Evolutionary conservation across 1,139 yeast species (phyloP), one percentile per base, ranked within the genome.

Genomic region (Kodamaea sp.): DNA sequence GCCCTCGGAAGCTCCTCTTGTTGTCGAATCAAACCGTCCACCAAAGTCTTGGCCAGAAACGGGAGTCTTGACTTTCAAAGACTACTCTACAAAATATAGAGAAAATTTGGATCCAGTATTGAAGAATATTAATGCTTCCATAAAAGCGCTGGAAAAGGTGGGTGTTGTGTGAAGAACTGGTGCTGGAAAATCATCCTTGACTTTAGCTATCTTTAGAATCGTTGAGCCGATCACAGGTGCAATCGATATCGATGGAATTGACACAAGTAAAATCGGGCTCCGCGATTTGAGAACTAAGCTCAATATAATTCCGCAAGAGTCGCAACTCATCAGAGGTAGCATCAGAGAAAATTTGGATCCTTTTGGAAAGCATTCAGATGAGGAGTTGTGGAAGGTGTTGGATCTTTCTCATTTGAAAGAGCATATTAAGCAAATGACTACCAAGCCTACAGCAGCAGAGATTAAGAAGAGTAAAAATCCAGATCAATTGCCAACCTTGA

Each of bases 101-200:
- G 66, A 55, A 15, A 56, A 59, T 32, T 18, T 18, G 21, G 70
- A 63, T 28, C 66, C 65, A 0, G 69, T 66, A 3, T 56, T 66
- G 41, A 60, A 50, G 24, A 46, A 58, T 24, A 50, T 66, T 26
- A 40, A 41, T 22, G 31, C 63, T 14, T 50, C 50, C 15, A 58
- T 66, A 33, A 52, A 55, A 33, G 55, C 65, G 4, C 44, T 55
- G 3, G 70, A 66, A 39, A 66, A 66, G 43, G 48, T 66, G 29
- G 72, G 72, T 12, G 61, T 66, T 38, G 70, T 65, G 22, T 71
- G 71, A 11, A 50, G 72, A 45, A 66, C 72, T 3, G 72, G 72
- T 7, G 70, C 72, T 3, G 72, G 72, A 5, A 66, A 66, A 39
- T 63, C 69, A 5, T 57, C 70, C 0, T 53, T 66, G 22, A 58